Evolutionary conservation across 2,329 filamentous ascomycete species (phyloP), one percentile per base, ranked within the genome.

Genomic region (Dactylellina leptospora): DNA sequence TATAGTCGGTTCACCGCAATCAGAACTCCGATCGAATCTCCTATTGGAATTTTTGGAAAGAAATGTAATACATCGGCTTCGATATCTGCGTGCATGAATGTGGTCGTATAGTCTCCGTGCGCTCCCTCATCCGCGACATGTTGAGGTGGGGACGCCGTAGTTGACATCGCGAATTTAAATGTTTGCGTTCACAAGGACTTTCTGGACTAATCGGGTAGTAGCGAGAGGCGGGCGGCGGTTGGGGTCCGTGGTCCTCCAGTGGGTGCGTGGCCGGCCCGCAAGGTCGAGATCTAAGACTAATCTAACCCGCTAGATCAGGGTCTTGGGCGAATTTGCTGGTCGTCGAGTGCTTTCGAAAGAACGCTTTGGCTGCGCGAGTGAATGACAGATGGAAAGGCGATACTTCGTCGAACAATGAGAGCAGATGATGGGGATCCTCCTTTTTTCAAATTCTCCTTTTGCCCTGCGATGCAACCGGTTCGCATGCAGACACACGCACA

Each of bases 71-170:
- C 64, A 61, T 70, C 64, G 25, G 42, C 64, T 25, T 70, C 64
- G 30, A 70, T 54, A 11, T 70, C 54, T n/a, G 64, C 55, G 48
- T 70, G 64, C 22, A 54, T 55, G 2, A 55, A 45, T 16, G 64
- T 70, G 16, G 44, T 50, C 20, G 54, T 68, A 44, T 61, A 38
- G 11, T 56, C 28, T 18, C 40, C 56, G 4, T 54, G 56, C 36
- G 22, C 48, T 30, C 56, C 45, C 45, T 30, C 36, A n/a, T 45
- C 6, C 30, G 30, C 6, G 6, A 13, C 30, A 6, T 6, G 30
- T 33, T n/a, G n/a, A n/a, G 30, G 30, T 6, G 51, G 25, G 16
- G 54, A 45, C 23, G 55, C 36, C 20, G 18, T 40, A 27, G 55
- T 47, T 18, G 48, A 53, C 64, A 70, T 70, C 23, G n/a, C n/a